A percentile compares a stretch with the other conserved stretches of the same genome.
phyloP scores from a whole-genome alignment of 208 protist genomes.

The Leishmania tropica region DNA sequence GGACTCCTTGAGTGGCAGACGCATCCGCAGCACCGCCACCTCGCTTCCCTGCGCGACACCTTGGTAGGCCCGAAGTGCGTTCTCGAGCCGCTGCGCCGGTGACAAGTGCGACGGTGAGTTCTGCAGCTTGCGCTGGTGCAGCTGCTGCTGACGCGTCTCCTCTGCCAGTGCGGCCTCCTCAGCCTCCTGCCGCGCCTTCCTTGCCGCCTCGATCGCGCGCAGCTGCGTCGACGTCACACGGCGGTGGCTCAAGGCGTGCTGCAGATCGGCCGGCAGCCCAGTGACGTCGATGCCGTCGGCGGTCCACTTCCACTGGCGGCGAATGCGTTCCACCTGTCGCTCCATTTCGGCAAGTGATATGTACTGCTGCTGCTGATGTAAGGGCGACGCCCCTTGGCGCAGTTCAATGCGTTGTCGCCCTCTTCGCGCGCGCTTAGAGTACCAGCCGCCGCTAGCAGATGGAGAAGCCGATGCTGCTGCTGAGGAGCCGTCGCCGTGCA shows the following conservation, averaged over 20 bases:
- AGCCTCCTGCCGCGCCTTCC: slow-evolving; percentile 29
- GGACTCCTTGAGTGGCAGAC: slow-evolving; percentile 45
- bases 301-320: slow-evolving; percentile 48
- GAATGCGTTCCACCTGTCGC: slow-evolving; percentile 63
- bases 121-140: slow-evolving; percentile 19
- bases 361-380: slow-evolving; percentile 20
- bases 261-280: slow-evolving; percentile 59
- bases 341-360: slow-evolving; percentile 69
- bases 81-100: slow-evolving; percentile 43
- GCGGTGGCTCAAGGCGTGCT: slow-evolving; percentile 64
- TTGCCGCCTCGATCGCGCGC: slow-evolving; percentile 43
- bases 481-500: not conserved
- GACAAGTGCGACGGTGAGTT: slow-evolving; percentile 27
- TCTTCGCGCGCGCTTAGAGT: not conserved
- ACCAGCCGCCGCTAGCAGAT: not conserved
- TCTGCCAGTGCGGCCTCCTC: slow-evolving; percentile 19
- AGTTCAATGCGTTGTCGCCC: not conserved
- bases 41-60: slow-evolving; percentile 41
- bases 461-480: not conserved
- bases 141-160: slow-evolving; percentile 16
- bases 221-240: slow-evolving; percentile 73
- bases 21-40: slow-evolving; percentile 66
- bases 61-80: slow-evolving; percentile 47
- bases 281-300: slow-evolving; percentile 84
- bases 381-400: not conserved